These are phyloP conservation scores for Dovyalis caffra DNA, from an alignment of 345 rosid species.

Conservation along the genomic window DNA sequence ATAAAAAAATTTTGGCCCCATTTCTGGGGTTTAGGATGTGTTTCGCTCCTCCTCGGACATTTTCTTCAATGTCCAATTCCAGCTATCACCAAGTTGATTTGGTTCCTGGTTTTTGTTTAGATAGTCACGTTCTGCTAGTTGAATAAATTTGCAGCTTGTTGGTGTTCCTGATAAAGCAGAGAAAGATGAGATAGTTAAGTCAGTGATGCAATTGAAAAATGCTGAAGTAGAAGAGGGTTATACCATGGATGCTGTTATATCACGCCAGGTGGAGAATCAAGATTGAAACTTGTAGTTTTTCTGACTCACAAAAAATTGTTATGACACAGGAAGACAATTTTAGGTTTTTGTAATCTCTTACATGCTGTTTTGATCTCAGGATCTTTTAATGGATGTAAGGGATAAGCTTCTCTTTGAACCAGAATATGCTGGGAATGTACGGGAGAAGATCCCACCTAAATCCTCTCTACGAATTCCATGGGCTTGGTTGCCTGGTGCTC, in stretches of 20 bases:
- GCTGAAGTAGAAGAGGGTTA: conserved; percentile 87
- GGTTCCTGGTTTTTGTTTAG: conserved; percentile 1
- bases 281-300: conserved; percentile 2
- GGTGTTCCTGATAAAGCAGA: conserved; percentile 76
- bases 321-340: neutral
- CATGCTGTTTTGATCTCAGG: conserved; percentile 38
- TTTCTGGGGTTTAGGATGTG: neutral
- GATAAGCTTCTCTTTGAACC: conserved; percentile 96
- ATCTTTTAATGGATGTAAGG: conserved; percentile 85
- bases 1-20: neutral
- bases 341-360: conserved; percentile 6
- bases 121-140: conserved; percentile 3
- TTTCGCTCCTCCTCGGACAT: neutral
- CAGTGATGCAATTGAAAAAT: conserved; percentile 69
- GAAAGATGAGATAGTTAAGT: conserved; percentile 90
- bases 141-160: conserved; percentile 52
- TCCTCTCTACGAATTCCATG: conserved; percentile 74
- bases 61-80: neutral
- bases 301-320: neutral
- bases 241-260: conserved; percentile 61
- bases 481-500: conserved; percentile 91
- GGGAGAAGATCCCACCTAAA: conserved; percentile 70
- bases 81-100: neutral
- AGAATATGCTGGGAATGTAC: conserved; percentile 83
- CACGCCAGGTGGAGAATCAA: conserved; percentile 67